Evolutionary conservation across 768 basidiomycete species (phyloP).

Genomic region (Pisolithus orientalis): DNA sequence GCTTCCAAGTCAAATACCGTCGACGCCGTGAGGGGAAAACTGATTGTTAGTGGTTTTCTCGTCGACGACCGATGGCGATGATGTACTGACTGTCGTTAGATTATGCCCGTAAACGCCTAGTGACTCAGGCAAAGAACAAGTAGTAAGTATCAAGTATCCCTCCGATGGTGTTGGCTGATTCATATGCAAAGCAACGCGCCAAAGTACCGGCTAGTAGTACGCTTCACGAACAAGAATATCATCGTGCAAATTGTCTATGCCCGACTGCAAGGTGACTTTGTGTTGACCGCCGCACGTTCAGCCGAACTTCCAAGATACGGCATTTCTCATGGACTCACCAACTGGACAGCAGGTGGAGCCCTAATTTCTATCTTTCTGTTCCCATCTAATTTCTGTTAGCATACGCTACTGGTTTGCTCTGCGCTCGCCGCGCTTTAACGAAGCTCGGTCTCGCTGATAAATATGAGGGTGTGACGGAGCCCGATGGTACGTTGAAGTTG

Average conservation of each 20-base stretch:
- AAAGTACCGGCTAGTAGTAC: slow-evolving; percentile 97
- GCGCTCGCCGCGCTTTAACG: slow-evolving; percentile 88
- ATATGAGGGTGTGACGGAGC: slow-evolving; percentile 90
- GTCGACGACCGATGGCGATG: background rate
- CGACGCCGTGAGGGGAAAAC: slow-evolving; percentile 98
- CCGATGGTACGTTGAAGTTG: slow-evolving; percentile 77
- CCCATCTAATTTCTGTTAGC: slow-evolving; percentile 38
- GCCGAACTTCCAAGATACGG: slow-evolving; percentile 92
- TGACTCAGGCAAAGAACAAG: slow-evolving; percentile 99
- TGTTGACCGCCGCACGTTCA: slow-evolving; percentile 83
- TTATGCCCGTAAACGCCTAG: slow-evolving; percentile 95
- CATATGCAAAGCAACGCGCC: slow-evolving; percentile 68
- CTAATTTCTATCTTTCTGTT: background rate
- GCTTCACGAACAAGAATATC: slow-evolving; percentile 96
- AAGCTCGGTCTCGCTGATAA: slow-evolving; percentile 97
- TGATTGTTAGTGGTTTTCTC: slow-evolving; percentile 61
- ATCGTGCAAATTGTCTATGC: slow-evolving; percentile 96
- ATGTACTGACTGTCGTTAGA: slow-evolving; percentile 40
- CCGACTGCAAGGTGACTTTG: slow-evolving; percentile 94
- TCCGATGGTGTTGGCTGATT: slow-evolving; percentile 5
- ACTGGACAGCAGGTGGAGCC: slow-evolving; percentile 88
- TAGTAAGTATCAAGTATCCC: slow-evolving; percentile 48
- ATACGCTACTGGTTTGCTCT: slow-evolving; percentile 94
- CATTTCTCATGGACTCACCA: slow-evolving; percentile 96
- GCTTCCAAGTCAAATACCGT: slow-evolving; percentile 98